These are phyloP conservation scores for Suhomyces bolitotheri DNA, from an alignment of 1,139 yeast genomes.

Conservation along the genomic window DNA sequence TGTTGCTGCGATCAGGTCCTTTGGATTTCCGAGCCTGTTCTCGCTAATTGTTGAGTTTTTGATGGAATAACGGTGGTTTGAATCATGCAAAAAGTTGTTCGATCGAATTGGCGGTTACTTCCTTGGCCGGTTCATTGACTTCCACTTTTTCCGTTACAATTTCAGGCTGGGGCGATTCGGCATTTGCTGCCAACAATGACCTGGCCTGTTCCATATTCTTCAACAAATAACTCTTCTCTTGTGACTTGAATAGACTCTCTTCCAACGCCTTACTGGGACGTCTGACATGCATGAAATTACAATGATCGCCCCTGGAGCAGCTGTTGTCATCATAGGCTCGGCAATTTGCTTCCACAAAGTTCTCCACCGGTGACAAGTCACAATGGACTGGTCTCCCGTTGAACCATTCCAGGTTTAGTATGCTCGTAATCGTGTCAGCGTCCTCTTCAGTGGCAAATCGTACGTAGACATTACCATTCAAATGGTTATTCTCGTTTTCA, in stretches of 20 bases:
- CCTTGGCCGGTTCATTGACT: not conserved
- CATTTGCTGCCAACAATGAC: slow-evolving; percentile 1
- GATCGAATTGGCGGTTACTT: slow-evolving; percentile 15
- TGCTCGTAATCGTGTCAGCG: slow-evolving; percentile 62
- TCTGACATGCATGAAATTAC: slow-evolving; percentile 84
- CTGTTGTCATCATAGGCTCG: slow-evolving; percentile 59
- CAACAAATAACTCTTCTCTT: slow-evolving; percentile 31
- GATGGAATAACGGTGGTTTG: no score
- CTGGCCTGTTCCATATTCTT: slow-evolving; percentile 14
- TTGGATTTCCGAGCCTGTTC: no score
- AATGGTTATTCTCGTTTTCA: slow-evolving; percentile 76
- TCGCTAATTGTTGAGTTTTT: no score
- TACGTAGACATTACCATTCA: slow-evolving; percentile 84
- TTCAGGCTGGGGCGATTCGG: not conserved
- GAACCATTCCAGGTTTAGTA: slow-evolving; percentile 80
- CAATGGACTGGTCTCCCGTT: slow-evolving; percentile 77
- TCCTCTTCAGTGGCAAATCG: slow-evolving; percentile 54
- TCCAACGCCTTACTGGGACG: slow-evolving; percentile 51
- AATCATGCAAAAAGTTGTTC: slow-evolving; percentile 23
- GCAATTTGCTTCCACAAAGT: slow-evolving; percentile 74
- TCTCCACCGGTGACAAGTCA: slow-evolving; percentile 75
- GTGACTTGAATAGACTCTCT: slow-evolving; percentile 39
- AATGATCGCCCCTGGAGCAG: slow-evolving; percentile 77
- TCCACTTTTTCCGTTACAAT: not conserved
- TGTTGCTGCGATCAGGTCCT: no score